Evolutionary conservation across 1,284 basidiomycete genomes (phyloP).

Genomic region (Entoloma clypeatum): DNA sequence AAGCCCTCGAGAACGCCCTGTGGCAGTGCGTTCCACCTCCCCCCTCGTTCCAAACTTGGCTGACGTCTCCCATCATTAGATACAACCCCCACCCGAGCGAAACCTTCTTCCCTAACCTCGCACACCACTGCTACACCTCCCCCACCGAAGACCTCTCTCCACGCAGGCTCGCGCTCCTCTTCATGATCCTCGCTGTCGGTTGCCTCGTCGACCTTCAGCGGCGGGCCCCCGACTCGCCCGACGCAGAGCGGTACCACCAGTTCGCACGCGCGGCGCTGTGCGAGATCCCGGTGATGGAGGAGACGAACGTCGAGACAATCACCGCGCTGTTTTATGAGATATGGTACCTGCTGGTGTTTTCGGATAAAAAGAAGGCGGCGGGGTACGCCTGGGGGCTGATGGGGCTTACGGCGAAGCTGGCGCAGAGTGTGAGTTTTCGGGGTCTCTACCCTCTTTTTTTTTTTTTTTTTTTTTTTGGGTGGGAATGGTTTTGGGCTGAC

Average conservation of each 20-base stretch:
- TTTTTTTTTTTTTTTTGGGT: conserved; percentile 8
- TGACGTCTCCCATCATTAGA: conserved; percentile 20
- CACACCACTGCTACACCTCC: conserved; percentile 43
- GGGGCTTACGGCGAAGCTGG: conserved; percentile 60
- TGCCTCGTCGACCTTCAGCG: conserved; percentile 45
- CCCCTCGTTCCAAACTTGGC: conserved; percentile 21
- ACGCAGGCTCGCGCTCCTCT: conserved; percentile 41
- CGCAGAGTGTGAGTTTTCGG: conserved; percentile 51
- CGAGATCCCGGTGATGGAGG: conserved; percentile 55
- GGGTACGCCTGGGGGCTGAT: conserved; percentile 56
- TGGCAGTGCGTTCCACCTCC: conserved; percentile 39
- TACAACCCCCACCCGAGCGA: conserved; percentile 55
- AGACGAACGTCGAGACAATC: conserved; percentile 55
- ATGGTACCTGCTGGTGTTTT: conserved; percentile 45
- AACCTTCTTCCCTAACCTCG: conserved; percentile 49
- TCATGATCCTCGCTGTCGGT: conserved; percentile 45
- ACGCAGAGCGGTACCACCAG: conserved; percentile 53
- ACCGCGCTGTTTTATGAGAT: conserved; percentile 48
- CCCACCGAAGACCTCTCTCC: conserved; percentile 45
- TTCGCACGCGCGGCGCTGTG: conserved; percentile 53
- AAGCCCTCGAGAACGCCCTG: conserved; percentile 43
- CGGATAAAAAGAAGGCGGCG: conserved; percentile 44
- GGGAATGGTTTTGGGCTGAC: too few species aligned
- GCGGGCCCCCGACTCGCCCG: conserved; percentile 40
- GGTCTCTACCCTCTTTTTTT: conserved; percentile 9